These are phyloP conservation scores for Sarocladiaceae sp. DNA, from an alignment of 2,329 filamentous ascomycete genomes.

Conservation along the genomic window DNA sequence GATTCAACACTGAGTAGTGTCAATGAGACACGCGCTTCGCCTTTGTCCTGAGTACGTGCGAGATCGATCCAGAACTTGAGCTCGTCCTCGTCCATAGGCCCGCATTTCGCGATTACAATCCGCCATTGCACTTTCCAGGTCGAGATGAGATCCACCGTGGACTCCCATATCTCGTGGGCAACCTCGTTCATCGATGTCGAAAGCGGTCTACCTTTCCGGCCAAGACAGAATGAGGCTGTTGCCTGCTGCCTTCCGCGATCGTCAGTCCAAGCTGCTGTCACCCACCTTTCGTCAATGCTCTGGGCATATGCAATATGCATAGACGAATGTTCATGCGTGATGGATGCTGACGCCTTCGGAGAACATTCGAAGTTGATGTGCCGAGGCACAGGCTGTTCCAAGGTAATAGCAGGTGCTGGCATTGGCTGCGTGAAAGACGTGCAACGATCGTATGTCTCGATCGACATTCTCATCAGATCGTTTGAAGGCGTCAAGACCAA, in stretches of 20 bases:
- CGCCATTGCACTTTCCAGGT: conserved; percentile 71
- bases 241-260: conserved; percentile 70
- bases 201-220: conserved; percentile 50
- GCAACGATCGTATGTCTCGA: conserved; percentile 77
- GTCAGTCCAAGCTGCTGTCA: conserved; percentile 78
- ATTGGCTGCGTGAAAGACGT: conserved; percentile 51
- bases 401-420: conserved; percentile 65
- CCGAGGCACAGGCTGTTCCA: conserved; percentile 67
- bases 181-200: conserved; percentile 56
- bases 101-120: conserved; percentile 68
- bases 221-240: conserved; percentile 68
- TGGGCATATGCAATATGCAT: conserved; percentile 77
- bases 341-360: conserved; percentile 63
- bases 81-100: conserved; percentile 64
- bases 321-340: conserved; percentile 74
- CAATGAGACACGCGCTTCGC: conserved; percentile 45
- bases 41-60: conserved; percentile 41
- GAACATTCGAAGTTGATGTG: conserved; percentile 72
- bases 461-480: conserved; percentile 59
- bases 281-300: conserved; percentile 72
- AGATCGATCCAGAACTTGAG: conserved; percentile 54
- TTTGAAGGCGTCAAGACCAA: conserved; percentile 58
- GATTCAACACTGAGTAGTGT: conserved; percentile 63
- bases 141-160: conserved; percentile 69
- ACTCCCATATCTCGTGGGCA: conserved; percentile 74